A percentile compares a stretch with the other conserved stretches of the same genome.
These are phyloP conservation scores for Colletotrichum kahawae DNA, from an alignment of 2,329 filamentous ascomycete species.

Conservation along the genomic window DNA sequence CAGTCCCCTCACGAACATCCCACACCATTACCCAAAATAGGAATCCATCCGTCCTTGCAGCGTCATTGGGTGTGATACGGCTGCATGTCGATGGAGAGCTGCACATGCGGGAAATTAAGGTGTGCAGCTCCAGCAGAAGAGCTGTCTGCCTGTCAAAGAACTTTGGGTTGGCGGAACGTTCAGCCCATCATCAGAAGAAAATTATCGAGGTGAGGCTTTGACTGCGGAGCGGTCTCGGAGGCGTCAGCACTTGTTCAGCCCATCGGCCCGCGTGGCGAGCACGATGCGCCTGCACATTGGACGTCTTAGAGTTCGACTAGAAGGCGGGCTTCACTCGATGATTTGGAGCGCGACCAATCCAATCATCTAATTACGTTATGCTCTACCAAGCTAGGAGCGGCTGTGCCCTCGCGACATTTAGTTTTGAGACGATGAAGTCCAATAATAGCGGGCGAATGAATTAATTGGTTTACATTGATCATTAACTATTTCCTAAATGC, in stretches of 20 bases:
- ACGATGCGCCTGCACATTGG: neutral
- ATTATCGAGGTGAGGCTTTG: neutral
- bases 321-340: neutral
- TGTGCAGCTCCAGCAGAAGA: neutral
- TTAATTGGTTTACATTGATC: neutral
- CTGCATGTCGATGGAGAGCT: neutral
- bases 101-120: neutral
- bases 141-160: neutral
- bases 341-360: neutral
- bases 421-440: neutral
- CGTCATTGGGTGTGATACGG: neutral
- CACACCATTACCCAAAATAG: neutral
- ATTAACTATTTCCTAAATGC: neutral
- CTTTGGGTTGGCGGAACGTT: neutral
- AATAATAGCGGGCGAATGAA: neutral
- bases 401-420: neutral
- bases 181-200: neutral
- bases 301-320: neutral
- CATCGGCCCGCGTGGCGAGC: neutral
- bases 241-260: neutral
- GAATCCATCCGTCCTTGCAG: constrained; percentile 9
- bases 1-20: neutral
- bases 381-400: neutral
- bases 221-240: neutral
- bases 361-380: neutral